These are phyloP conservation scores for Westerdykella aurantiaca DNA, from an alignment of 2,329 filamentous ascomycete species.

Conservation along the genomic window DNA sequence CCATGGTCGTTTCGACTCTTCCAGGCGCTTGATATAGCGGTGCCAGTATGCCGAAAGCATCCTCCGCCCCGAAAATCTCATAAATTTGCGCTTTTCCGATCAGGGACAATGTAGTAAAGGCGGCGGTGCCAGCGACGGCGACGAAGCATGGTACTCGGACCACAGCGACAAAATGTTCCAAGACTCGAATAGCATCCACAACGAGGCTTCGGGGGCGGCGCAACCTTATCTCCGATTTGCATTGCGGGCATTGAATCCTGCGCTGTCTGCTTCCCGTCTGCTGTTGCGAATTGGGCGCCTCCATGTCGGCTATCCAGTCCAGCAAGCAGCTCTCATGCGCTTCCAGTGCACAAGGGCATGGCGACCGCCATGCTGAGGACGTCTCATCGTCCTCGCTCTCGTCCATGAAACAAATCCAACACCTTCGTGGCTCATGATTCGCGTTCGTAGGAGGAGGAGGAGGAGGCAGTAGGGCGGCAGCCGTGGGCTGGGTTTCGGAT, in stretches of 20 bases:
- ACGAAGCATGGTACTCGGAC: conserved; percentile 55
- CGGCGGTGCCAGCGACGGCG: conserved; percentile 45
- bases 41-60: conserved; percentile 51
- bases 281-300: conserved; percentile 53
- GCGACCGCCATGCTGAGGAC: conserved; percentile 69
- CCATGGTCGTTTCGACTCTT: conserved; percentile 25
- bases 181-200: conserved; percentile 58
- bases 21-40: conserved; percentile 35
- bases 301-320: conserved; percentile 88
- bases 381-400: conserved; percentile 58
- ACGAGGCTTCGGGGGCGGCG: conserved; percentile 68
- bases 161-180: conserved; percentile 42
- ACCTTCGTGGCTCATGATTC: conserved; percentile 47
- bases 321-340: conserved; percentile 87
- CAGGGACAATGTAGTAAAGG: conserved; percentile 44
- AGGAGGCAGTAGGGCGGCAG: conserved; percentile 14
- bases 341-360: conserved; percentile 83
- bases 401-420: conserved; percentile 66
- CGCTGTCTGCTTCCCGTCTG: conserved; percentile 44
- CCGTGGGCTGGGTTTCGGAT: too few species aligned
- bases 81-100: conserved; percentile 60
- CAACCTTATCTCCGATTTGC: conserved; percentile 74
- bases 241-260: conserved; percentile 78
- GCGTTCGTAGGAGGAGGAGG: conserved; percentile 14
- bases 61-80: conserved; percentile 59